Evolutionary conservation across 2,329 filamentous ascomycete species (phyloP), one percentile per base, ranked within the genome.

Genomic region (Xylariaceae sp.): DNA sequence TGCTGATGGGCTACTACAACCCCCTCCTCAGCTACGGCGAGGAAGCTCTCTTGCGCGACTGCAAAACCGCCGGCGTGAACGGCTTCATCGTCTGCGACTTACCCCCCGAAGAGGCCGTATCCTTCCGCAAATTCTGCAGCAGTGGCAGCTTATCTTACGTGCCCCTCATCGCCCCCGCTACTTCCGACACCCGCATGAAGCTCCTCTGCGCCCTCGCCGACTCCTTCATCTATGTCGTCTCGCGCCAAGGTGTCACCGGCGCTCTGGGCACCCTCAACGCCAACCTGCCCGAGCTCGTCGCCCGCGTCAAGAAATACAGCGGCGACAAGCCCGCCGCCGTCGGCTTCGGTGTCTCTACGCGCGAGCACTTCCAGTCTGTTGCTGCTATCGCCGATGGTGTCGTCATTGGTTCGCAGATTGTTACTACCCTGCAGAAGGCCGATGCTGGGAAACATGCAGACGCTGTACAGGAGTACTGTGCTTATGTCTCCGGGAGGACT

Each of bases 1-100:
- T 98, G 63, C 79, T 98, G 55, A 98, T 98, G 93, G 93, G 93
- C 60, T 98, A 98, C 79, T 98, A 95, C 73, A 98, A 98, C 73
- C 93, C 93, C 1, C 76, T 97, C 50, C 75, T 97, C 50, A 88
- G 86, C 61, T 98, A 97, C 65, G 93, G 93, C 43, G 93, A 98
- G 71, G 90, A 95, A 71, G 80, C 78, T 49, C 82, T 97, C 67
- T 74, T 98, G 44, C 77, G 82, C 58, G 91, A 97, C 67, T 88
- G 89, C 66, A 85, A 85, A 64, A 80, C 82, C 44, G 86, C 88
- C 3, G 89, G 91, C 21, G 82, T 95, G 64, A 96, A 95, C 69
- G 92, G 93, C 48, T 97, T 97, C 71, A 96, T 98, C 61, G 85
- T 97, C 64, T 92, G 95, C 45, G 92, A 98, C 65, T 70, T 98